Percentiles rank a stretch among this genome's conserved stretches.
phyloP scores from a whole-genome alignment of 2,329 filamentous ascomycete genomes.

The Beauveria varroae region DNA sequence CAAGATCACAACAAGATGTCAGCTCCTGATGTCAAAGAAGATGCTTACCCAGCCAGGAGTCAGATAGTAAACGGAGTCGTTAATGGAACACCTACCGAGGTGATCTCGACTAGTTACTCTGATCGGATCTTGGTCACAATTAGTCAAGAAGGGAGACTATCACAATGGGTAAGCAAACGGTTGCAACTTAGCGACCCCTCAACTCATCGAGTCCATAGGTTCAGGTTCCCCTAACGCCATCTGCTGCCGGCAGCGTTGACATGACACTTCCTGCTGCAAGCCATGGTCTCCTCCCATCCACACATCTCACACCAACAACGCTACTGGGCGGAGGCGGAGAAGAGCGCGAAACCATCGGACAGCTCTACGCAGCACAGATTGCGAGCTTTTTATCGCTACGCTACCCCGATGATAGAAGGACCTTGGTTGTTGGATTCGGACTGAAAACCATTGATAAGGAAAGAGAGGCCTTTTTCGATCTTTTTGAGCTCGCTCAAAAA shows the following conservation, averaged over 20 bases:
- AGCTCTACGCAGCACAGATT: constrained; percentile 84
- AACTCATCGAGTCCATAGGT: constrained; percentile 40
- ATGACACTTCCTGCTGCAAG: constrained; percentile 43
- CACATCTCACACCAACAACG: constrained; percentile 78
- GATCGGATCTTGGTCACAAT: constrained; percentile 91
- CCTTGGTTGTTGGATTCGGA: constrained; percentile 55
- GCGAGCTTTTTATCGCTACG: constrained; percentile 70
- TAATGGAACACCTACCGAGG: constrained; percentile 62
- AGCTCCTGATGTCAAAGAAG: constrained; percentile 32
- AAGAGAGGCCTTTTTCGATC: constrained; percentile 55
- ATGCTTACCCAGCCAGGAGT: constrained; percentile 62
- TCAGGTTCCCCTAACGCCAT: constrained; percentile 68
- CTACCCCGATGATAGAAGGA: constrained; percentile 56
- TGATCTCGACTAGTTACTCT: constrained; percentile 65
- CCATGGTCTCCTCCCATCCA: constrained; percentile 59
- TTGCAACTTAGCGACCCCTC: constrained; percentile 11
- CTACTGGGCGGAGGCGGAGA: constrained; percentile 76
- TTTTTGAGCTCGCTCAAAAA: constrained; percentile 55
- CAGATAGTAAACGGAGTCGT: constrained; percentile 54
- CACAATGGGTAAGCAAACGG: constrained; percentile 69
- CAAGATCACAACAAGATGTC: constrained; percentile 27
- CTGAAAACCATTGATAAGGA: constrained; percentile 42
- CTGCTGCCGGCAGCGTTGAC: constrained; percentile 56
- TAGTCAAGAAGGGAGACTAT: constrained; percentile 74
- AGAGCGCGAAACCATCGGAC: constrained; percentile 74